Evolutionary conservation across 495 filamentous ascomycete genomes (phyloP).

Genomic region (Xylaria grammica): DNA sequence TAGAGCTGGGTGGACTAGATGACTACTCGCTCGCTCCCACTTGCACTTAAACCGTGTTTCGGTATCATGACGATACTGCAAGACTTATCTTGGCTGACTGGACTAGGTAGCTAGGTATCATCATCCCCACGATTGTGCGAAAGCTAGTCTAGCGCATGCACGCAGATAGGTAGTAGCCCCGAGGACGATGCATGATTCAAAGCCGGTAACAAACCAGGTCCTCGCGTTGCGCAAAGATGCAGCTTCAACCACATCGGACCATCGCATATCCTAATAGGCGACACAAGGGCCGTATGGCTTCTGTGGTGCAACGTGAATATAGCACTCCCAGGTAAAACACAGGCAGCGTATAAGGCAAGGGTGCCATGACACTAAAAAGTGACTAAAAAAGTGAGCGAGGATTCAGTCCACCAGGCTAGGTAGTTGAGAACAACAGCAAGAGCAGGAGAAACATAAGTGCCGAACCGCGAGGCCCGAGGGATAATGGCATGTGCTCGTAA

Average conservation of each 20-base stretch:
- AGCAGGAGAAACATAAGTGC: slow-evolving; percentile 10
- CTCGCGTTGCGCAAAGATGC: not conserved
- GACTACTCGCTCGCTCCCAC: not conserved
- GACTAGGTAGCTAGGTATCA: not conserved
- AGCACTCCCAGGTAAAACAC: not conserved
- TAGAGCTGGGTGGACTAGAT: too few relatives aligned
- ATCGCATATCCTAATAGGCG: not conserved
- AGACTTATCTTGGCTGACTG: not conserved
- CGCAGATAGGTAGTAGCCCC: too few relatives aligned
- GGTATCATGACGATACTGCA: not conserved
- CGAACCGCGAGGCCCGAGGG: not conserved
- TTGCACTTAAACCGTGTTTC: not conserved
- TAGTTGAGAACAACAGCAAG: not conserved
- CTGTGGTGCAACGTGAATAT: not conserved
- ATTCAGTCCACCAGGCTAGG: not conserved
- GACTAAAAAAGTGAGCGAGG: not conserved
- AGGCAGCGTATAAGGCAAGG: not conserved
- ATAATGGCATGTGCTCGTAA: slow-evolving; percentile 4
- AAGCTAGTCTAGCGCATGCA: slow-evolving; percentile 5
- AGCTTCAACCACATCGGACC: not conserved
- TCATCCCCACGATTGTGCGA: not conserved
- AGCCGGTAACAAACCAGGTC: not conserved
- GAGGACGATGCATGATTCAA: not conserved
- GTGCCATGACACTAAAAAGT: not conserved
- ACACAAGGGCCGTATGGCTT: not conserved